Base-by-base conservation (phyloP, 2,329 filamentous ascomycete genomes). In the Xylaria sp. region DNA sequence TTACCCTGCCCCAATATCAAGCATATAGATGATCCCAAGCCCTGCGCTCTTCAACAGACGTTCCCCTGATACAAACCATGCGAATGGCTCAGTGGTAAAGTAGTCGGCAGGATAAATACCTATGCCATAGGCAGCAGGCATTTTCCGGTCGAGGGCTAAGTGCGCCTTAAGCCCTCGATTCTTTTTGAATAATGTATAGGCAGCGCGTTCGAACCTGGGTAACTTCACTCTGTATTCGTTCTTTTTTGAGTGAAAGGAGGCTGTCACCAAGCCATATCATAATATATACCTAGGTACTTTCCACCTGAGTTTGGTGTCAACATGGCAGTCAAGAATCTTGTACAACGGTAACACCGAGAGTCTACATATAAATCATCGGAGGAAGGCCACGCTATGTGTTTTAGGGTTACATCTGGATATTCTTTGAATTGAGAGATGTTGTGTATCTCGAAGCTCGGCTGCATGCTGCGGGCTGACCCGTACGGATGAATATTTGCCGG, bases 121-220 rank as follows among this genome's bases (percentile, higher is more conserved):
- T 48, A 18, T 48, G 46, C 23, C n/a, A 48, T 48, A 23, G n/a
- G n/a, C n/a, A 48, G 46, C 44, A 46, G 44, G 44, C 44, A 48
- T 48, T 48, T 23, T 23, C 46, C 7, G 46, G n/a, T 48, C n/a
- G 2, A 46, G n/a, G n/a, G 46, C 10, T 48, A 18, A 28, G 28
- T 28, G 3, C 28, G 2, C 28, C 28, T 28, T 28, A 28, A 28
- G 28, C 28, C 28, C 28, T 28, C 28, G 28, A 28, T 28, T 28
- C 28, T 28, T 28, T 28, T 28, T 23, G 7, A 23, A 9, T 4
- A 23, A 23, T 23, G 10, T 20, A 23, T 46, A 18, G 6, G 7
- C 20, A 48, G 6, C n/a, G 23, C n/a, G n/a, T 10, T 48, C 46
- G 46, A 23, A n/a, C 9, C 13, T 7, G 18, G 13, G 13, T 10